Evolutionary conservation across 306 rosid genomes (phyloP).

Genomic region (Alnus glutinosa): DNA sequence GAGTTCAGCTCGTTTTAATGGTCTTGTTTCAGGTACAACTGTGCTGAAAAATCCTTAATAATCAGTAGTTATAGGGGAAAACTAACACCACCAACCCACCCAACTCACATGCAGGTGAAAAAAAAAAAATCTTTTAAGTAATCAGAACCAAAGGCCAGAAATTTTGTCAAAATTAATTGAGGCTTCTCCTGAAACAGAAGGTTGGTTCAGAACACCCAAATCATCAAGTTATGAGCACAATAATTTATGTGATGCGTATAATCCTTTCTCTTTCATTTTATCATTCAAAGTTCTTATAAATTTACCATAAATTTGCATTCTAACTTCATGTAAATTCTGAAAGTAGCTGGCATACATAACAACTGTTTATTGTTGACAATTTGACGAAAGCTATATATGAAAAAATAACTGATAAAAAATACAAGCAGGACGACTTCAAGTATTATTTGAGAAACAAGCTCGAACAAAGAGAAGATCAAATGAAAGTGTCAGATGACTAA

Average conservation of each 20-base stretch:
- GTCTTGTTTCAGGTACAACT: constrained; percentile 70
- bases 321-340: not conserved
- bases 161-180: not conserved
- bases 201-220: not conserved
- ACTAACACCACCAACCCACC: not conserved
- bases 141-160: not conserved
- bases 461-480: not conserved
- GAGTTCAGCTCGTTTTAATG: constrained; percentile 51
- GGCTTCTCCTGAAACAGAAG: not conserved
- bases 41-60: constrained; percentile 55
- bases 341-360: not conserved
- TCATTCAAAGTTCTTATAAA: not conserved
- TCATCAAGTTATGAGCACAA: not conserved
- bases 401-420: not conserved
- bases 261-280: not conserved
- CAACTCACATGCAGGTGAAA: not conserved
- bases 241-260: not conserved
- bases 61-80: constrained; percentile 27
- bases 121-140: not conserved
- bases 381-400: not conserved
- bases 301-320: not conserved
- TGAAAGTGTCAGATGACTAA: not conserved
- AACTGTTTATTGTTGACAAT: not conserved
- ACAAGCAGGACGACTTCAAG: not conserved
- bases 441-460: not conserved